phyloP scores from a whole-genome alignment of 176 grass and related monocot genomes.

The Phragmites australis region DNA sequence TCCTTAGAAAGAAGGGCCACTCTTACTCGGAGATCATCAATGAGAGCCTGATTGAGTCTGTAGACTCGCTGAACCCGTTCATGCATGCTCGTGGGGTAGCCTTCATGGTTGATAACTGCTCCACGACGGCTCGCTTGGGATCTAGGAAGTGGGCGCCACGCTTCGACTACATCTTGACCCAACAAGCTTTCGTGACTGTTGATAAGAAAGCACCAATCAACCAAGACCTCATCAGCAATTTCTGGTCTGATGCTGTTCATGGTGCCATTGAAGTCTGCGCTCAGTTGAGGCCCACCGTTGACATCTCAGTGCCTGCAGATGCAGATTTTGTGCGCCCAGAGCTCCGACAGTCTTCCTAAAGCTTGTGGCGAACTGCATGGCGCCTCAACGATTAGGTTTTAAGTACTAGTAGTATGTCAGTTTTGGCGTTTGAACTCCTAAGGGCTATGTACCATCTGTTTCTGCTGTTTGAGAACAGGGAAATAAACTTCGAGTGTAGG shows the following conservation, averaged over 20 bases:
- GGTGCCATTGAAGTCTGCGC: slow-evolving; percentile 78
- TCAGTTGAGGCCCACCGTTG: slow-evolving; percentile 77
- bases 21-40: slow-evolving; percentile 89
- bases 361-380: neutral
- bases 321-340: slow-evolving; percentile 91
- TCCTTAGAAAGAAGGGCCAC: slow-evolving; percentile 79
- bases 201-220: slow-evolving; percentile 67
- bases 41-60: slow-evolving; percentile 83
- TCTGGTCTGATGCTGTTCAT: slow-evolving; percentile 75
- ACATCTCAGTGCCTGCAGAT: slow-evolving; percentile 81
- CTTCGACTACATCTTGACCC: slow-evolving; percentile 85
- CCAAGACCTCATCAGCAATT: slow-evolving; percentile 90
- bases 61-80: slow-evolving; percentile 89
- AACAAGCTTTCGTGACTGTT: slow-evolving; percentile 78
- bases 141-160: slow-evolving; percentile 92
- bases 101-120: slow-evolving; percentile 98
- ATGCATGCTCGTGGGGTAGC: slow-evolving; percentile 96
- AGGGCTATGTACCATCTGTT: slow-evolving; percentile 5
- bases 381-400: neutral
- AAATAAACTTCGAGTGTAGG: slow-evolving; percentile 12
- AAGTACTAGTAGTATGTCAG: neutral
- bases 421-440: slow-evolving; percentile 15
- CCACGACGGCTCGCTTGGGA: slow-evolving; percentile 81
- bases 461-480: slow-evolving; percentile 20
- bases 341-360: slow-evolving; percentile 63